These are phyloP conservation scores for Lineolata rhizophorae DNA, from an alignment of 495 filamentous ascomycete genomes.

Conservation along the genomic window DNA sequence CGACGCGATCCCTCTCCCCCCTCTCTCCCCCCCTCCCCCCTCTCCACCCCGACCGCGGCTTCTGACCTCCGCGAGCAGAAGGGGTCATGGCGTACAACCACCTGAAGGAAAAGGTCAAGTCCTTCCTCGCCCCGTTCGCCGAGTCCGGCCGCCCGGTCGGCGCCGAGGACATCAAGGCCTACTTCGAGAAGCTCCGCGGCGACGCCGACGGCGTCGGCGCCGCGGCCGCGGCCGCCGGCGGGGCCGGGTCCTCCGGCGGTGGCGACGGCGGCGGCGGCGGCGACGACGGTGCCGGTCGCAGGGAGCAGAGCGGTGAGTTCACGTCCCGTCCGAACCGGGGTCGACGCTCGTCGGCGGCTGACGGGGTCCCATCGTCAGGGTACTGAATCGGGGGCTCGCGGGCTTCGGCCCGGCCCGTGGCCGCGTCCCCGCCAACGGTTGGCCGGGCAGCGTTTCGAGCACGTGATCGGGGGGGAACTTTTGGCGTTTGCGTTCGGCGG, in stretches of 20 bases:
- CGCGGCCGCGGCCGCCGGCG: constrained; percentile 29
- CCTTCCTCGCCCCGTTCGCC: constrained; percentile 80
- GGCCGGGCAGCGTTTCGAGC: too few relatives aligned
- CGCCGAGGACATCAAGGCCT: constrained; percentile 85
- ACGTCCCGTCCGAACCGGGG: too few relatives aligned
- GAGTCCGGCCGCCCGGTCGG: constrained; percentile 68
- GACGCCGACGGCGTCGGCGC: constrained; percentile 42
- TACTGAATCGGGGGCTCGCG: too few relatives aligned
- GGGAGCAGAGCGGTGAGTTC: not conserved
- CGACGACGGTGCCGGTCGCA: not conserved
- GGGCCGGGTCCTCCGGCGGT: constrained; percentile 20
- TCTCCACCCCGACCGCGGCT: too few relatives aligned
- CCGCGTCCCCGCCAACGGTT: too few relatives aligned
- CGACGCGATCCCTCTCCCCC: too few relatives aligned
- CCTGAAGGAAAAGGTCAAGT: constrained; percentile 80
- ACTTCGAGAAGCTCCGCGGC: constrained; percentile 83
- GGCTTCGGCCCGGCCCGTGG: too few relatives aligned
- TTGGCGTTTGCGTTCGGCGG: too few relatives aligned
- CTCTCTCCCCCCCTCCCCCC: too few relatives aligned
- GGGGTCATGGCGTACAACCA: constrained; percentile 95
- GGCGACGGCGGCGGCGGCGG: not conserved
- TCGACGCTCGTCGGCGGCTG: too few relatives aligned
- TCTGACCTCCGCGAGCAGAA: constrained; percentile 21
- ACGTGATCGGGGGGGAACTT: too few relatives aligned
- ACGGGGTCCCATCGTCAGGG: too few relatives aligned